Evolutionary conservation across 257 asterid species (phyloP), one percentile per base, ranked within the genome.

Genomic region (Petrea volubilis): DNA sequence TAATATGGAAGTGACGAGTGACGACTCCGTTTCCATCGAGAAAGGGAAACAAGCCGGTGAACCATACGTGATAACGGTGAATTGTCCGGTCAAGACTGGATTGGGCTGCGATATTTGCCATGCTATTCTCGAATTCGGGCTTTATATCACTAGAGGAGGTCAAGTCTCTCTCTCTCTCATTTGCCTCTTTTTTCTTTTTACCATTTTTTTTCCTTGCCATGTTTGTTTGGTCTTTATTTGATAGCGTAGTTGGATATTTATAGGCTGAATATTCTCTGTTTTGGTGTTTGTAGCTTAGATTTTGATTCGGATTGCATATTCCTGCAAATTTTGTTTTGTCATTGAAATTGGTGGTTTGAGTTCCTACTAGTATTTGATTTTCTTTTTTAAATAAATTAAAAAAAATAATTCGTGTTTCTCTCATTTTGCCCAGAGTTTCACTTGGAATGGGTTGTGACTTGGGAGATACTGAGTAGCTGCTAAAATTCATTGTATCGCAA

Each of bases 41-140:
- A 83, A 77, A 68, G 96, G 92, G 77, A 83, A 86, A 73, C 79
- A 57, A 46, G 41, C 81, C 60, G 90, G 85, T 2, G 98, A 90
- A 1, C 94, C 96, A 1, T 74, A 85, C 81, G 78, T 86, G 3
- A 71, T 92, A 7, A 90, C 96, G 25, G 84, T 79, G 41, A 79
- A 79, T 68, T 90, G 96, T 41, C 90, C 88, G 0, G 96, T 86
- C 23, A 82, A 83, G 71, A 79, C 88, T 27, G 94, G 94, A 5
- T 85, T 92, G 46, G 87, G 81, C 63, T 92, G 94, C 75, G 98
- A 92, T 74, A 83, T 88, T 64, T 90, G 89, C 64, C 77, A 86
- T 60, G 67, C 77, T 34, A 79, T 86, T 72, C 91, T 88, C 66
- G 89, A 88, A 71, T 90, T 88, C 74, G 88, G 88, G 4, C 96